phyloP scores from a whole-genome alignment of 768 basidiomycete species.

The Serpula lacrymans region DNA sequence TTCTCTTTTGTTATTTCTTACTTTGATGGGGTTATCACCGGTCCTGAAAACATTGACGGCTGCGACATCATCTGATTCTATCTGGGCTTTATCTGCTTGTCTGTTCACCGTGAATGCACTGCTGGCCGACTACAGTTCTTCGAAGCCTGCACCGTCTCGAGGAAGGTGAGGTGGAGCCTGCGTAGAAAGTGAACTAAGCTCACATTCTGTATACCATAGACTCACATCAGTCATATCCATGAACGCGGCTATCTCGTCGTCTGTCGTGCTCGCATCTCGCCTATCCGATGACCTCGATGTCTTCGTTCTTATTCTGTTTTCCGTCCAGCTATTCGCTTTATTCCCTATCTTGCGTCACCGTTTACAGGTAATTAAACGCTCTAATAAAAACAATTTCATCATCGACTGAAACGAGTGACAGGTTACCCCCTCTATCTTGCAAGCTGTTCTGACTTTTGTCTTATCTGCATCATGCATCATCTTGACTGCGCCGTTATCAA shows the following conservation, averaged over 20 bases:
- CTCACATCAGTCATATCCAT: slow-evolving; percentile 81
- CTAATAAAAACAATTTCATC: slow-evolving; percentile 7
- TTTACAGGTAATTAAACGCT: slow-evolving; percentile 49
- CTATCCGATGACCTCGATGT: slow-evolving; percentile 80
- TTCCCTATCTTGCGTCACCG: slow-evolving; percentile 77
- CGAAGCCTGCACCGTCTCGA: slow-evolving; percentile 40
- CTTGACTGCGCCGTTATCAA: slow-evolving; percentile 53
- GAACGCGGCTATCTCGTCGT: slow-evolving; percentile 90
- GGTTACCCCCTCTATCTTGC: slow-evolving; percentile 45
- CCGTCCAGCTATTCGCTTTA: slow-evolving; percentile 79
- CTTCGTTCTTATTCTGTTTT: slow-evolving; percentile 83
- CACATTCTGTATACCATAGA: slow-evolving; percentile 37
- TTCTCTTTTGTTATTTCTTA: slow-evolving; percentile 81
- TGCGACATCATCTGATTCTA: slow-evolving; percentile 94
- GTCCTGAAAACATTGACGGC: slow-evolving; percentile 89
- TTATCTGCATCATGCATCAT: slow-evolving; percentile 49
- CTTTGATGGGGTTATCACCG: slow-evolving; percentile 87
- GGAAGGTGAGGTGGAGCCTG: slow-evolving; percentile 49
- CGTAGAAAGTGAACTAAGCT: slow-evolving; percentile 17
- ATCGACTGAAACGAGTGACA: slow-evolving; percentile 27
- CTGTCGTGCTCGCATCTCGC: slow-evolving; percentile 90
- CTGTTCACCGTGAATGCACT: slow-evolving; percentile 81
- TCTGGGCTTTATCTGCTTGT: slow-evolving; percentile 89
- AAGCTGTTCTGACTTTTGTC: slow-evolving; percentile 49
- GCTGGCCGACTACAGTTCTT: slow-evolving; percentile 76